These are phyloP conservation scores for Crepidotus variabilis DNA, from an alignment of 768 basidiomycete genomes.

Conservation along the genomic window DNA sequence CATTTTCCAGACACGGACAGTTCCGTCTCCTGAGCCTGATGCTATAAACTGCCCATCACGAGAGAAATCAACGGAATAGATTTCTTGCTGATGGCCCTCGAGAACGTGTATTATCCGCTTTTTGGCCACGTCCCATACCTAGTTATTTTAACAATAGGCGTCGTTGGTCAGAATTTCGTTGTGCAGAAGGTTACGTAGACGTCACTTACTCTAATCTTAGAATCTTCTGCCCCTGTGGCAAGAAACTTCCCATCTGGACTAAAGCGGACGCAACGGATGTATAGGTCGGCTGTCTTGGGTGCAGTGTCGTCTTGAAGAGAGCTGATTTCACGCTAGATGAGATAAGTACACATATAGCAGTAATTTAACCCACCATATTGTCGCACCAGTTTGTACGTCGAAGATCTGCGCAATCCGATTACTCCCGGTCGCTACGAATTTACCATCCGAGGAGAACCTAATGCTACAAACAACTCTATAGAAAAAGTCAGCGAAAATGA, in stretches of 20 bases:
- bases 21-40: constrained; percentile 1
- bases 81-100: constrained; percentile 80
- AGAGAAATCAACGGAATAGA: constrained; percentile 2
- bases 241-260: constrained; percentile 77
- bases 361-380: constrained; percentile 64
- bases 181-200: constrained; percentile 5
- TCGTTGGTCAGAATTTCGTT: not conserved
- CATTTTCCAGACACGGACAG: constrained; percentile 4
- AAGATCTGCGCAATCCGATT: constrained; percentile 95
- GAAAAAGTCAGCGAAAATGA: not conserved
- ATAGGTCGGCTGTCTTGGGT: constrained; percentile 24
- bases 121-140: constrained; percentile 89
- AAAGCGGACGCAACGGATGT: constrained; percentile 51
- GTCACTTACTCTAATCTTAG: constrained; percentile 70
- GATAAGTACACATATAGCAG: not conserved
- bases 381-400: constrained; percentile 82
- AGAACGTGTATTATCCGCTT: constrained; percentile 70
- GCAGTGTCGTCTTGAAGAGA: constrained; percentile 22
- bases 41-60: constrained; percentile 1
- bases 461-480: constrained; percentile 76
- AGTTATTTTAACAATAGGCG: not conserved
- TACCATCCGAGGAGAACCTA: constrained; percentile 90
- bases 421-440: constrained; percentile 90
- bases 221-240: constrained; percentile 89
- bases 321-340: not conserved